These are phyloP conservation scores for Sonneratia alba DNA, from an alignment of 345 rosid species.

Conservation along the genomic window DNA sequence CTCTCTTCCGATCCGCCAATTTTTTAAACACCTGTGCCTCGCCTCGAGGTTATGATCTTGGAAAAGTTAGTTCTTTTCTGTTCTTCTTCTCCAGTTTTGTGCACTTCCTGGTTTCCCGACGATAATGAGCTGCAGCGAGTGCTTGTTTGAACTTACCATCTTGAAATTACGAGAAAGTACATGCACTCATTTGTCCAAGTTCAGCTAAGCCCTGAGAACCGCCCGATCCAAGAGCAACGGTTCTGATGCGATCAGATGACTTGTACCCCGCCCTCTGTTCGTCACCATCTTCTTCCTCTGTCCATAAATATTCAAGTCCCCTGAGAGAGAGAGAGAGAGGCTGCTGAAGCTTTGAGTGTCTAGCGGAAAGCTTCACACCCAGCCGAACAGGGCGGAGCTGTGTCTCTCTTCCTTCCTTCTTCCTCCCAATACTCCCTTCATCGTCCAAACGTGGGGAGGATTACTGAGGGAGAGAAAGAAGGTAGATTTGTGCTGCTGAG, in stretches of 20 bases:
- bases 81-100: neutral
- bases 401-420: too few species aligned
- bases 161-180: neutral
- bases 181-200: neutral
- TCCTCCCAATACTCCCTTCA: neutral
- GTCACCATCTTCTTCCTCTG: neutral
- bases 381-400: neutral
- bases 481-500: neutral
- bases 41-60: neutral
- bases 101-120: too few species aligned
- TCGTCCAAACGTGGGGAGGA: neutral
- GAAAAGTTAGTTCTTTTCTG: neutral
- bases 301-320: neutral
- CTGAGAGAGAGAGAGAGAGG: neutral
- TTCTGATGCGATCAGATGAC: slow-evolving; percentile 15
- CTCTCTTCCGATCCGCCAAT: neutral
- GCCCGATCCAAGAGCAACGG: slow-evolving; percentile 18
- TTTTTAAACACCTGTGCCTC: neutral
- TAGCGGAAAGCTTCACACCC: neutral
- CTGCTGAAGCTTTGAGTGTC: too few species aligned
- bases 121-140: too few species aligned
- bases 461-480: neutral
- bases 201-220: neutral
- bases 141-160: too few species aligned
- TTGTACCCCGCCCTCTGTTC: slow-evolving; percentile 2